Evolutionary conservation across 306 rosid genomes (phyloP), one percentile per base, ranked within the genome.

Genomic region (Begonia loranthoides): DNA sequence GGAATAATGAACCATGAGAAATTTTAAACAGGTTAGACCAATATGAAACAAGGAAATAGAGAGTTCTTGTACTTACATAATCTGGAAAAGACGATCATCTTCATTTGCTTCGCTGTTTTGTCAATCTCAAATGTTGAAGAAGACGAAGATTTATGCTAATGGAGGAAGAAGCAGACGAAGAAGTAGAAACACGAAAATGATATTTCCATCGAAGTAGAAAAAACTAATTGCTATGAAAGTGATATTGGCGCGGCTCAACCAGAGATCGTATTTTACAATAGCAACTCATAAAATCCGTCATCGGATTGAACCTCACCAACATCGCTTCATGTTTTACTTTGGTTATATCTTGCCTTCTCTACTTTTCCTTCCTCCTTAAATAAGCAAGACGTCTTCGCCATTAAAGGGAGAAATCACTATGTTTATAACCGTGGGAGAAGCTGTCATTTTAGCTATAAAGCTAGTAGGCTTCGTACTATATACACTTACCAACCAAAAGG

Each of bases 161-260:
- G 22, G 22, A 19, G 22, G 2, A 19, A 19, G 36, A 7, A 28
- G 36, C 0, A 28, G 36, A 7, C 0, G 36, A 28, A 28, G 4
- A 28, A 28, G 4, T 28, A 7, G 0, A 7, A 28, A 28, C 9
- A 19, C 36, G 8, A 28, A 28, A 7, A 5, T 4, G 6, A 28
- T 3, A 7, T 7, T 28, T 28, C 36, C 1, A 28, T 1, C 38
- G 55, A 66, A 16, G 51, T 12, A 47, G 64, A 46, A 55, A 56
- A 12, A 52, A 55, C 24, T 45, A 41, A 24, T 5, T 4, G 10
- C 4, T n/a, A 15, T 52, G 57, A 80, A 83, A 92, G 96, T 92
- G 99, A 92, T 92, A 92, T 92, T 92, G 99, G 99, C 99, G 99
- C 94, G 99, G 99, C 99, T 92, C 99, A 92, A 92, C 83, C 96